Conservation (phyloP, 2,329 filamentous ascomycete species). For the Leptosphaerulina australis region DNA sequence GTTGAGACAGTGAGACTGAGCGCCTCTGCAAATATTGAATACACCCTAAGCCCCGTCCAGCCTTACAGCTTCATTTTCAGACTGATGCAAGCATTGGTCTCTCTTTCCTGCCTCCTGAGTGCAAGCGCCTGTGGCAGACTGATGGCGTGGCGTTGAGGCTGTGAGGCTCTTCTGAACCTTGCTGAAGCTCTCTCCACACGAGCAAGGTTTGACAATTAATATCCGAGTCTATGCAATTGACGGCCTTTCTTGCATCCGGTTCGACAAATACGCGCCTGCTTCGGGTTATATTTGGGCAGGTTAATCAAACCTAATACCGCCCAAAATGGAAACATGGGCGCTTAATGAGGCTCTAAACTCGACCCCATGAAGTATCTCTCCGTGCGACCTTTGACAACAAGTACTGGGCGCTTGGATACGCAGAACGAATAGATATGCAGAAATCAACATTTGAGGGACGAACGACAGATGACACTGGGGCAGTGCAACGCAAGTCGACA, state of each 20-base stretch:
- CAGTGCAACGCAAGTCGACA: constrained; percentile 29
- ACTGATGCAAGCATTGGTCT: constrained; percentile 1
- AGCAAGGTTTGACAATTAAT: constrained; percentile 30
- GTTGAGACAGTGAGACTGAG: constrained; percentile 6
- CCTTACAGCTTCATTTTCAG: background rate
- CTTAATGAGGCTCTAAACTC: constrained; percentile 45
- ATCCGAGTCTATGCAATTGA: constrained; percentile 37
- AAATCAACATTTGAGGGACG: constrained; percentile 9
- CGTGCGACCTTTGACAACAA: constrained; percentile 33
- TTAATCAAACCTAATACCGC: too few relatives aligned
- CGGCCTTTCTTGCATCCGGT: constrained; percentile 32
- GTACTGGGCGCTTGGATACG: constrained; percentile 42
- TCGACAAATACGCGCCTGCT: constrained; percentile 24
- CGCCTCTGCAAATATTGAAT: constrained; percentile 6
- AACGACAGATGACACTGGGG: constrained; percentile 11
- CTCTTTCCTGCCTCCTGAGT: background rate
- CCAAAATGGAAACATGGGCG: constrained; percentile 30
- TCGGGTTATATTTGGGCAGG: constrained; percentile 43
- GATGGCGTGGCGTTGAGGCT: constrained; percentile 8
- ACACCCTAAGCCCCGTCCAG: background rate
- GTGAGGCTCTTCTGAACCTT: constrained; percentile 14
- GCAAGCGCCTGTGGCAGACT: constrained; percentile 2
- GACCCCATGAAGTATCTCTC: constrained; percentile 34
- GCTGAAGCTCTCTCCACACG: too few relatives aligned
- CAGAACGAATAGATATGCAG: constrained; percentile 32